Evolutionary conservation across 495 filamentous ascomycete species (phyloP).

Genomic region (Talaromyces thailandensis): DNA sequence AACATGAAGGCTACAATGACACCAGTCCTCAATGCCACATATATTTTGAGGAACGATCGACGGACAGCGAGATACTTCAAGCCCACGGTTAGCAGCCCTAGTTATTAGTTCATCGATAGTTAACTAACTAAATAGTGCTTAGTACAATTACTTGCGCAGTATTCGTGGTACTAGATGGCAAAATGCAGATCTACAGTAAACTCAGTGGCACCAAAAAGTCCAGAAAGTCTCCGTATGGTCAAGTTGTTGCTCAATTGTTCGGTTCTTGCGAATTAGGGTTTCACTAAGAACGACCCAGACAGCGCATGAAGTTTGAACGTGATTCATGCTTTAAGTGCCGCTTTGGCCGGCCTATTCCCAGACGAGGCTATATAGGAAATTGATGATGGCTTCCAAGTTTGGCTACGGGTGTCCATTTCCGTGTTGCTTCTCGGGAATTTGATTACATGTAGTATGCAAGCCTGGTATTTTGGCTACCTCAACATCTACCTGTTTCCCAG

Average conservation of each 20-base stretch:
- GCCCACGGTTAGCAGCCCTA: background rate
- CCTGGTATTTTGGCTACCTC: background rate
- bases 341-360: too few species aligned
- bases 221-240: background rate
- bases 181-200: background rate
- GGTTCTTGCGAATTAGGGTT: background rate
- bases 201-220: background rate
- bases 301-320: too few species aligned
- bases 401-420: background rate
- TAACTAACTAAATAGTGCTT: too few species aligned
- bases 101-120: too few species aligned
- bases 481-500: too few species aligned
- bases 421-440: background rate
- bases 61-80: background rate
- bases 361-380: too few species aligned
- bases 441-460: background rate
- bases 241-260: background rate
- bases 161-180: too few species aligned
- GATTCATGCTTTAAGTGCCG: too few species aligned
- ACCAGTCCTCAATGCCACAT: background rate
- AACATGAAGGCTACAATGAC: background rate
- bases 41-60: background rate
- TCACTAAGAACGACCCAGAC: background rate
- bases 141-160: background rate
- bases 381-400: too few species aligned